Evolutionary conservation across 1,139 yeast species (phyloP), one percentile per base, ranked within the genome.

Genomic region (Hansenula sp.): DNA sequence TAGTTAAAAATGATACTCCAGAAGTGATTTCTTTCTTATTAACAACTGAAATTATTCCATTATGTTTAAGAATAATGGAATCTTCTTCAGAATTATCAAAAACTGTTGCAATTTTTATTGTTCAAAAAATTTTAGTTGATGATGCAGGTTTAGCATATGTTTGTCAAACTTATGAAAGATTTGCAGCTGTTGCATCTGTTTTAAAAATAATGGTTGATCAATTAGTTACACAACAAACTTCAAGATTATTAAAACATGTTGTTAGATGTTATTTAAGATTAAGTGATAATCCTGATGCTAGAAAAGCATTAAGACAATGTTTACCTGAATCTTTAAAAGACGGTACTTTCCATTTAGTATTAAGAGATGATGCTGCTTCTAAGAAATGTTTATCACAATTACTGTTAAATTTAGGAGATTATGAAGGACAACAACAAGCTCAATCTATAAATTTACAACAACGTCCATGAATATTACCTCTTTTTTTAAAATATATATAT

Each of bases 51-150:
- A 92, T 92, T 51, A 95, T 92, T 30, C 98, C 98, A 7, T 68
- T 92, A 44, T 92, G 98, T 61, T 69, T 92, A 44, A 82, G 94
- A 53, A 92, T 92, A 44, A 90, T 92, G 96, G 97, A 92, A 62
- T 81, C 92, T 1, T 89, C 96, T 8, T 85, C 96, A 0, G 98
- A 92, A 59, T 73, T 92, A 40, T 83, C 95, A 39, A 92, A 92
- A 60, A 92, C 97, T 0, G 98, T 92, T 34, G 98, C 98, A 4
- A 90, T 92, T 43, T 90, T 90, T 56, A 90, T 92, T 47, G 82
- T 92, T 37, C 97, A 92, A 59, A 92, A 90, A 64, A 90, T 92
- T 41, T 69, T 92, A 42, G 75, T 88, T 52, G 97, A 92, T 62
- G 97, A 92, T 58, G 81, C 84, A 53, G 98, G 98, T 0, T 73